Conservation (phyloP, 129 eudicot species). For the Tanacetum coccineum region DNA sequence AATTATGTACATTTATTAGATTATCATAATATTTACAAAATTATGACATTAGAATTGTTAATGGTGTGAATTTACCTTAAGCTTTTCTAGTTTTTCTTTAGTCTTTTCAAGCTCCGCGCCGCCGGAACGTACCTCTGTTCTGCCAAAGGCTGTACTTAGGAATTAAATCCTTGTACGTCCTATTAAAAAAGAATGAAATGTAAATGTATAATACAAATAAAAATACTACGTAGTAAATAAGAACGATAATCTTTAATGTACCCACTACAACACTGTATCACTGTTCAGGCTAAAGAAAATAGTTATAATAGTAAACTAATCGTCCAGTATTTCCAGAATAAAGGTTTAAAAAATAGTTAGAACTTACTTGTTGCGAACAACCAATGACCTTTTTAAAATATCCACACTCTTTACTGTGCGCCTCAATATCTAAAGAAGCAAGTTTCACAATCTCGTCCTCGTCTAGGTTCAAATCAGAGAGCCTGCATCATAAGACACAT, state of each 20-base stretch:
- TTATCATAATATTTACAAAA: neutral
- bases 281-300: neutral
- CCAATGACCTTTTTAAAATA: constrained; percentile 53
- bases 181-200: constrained; percentile 12
- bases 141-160: constrained; percentile 60
- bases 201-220: neutral
- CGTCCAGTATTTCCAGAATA: neutral
- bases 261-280: constrained; percentile 11
- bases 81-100: constrained; percentile 45
- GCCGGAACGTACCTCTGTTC: constrained; percentile 59
- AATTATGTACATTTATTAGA: too few relatives aligned
- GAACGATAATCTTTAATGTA: neutral
- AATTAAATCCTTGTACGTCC: constrained; percentile 70
- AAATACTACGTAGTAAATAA: too few relatives aligned
- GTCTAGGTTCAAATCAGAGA: constrained; percentile 57
- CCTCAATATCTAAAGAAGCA: constrained; percentile 55
- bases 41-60: neutral
- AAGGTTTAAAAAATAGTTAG: neutral
- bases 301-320: neutral
- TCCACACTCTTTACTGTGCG: constrained; percentile 46
- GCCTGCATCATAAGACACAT: neutral
- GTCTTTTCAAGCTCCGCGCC: constrained; percentile 70
- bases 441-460: constrained; percentile 70
- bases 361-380: constrained; percentile 63
- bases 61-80: constrained; percentile 47